phyloP scores from a whole-genome alignment of 2,329 filamentous ascomycete genomes.

The Aspergillus calidoustus region DNA sequence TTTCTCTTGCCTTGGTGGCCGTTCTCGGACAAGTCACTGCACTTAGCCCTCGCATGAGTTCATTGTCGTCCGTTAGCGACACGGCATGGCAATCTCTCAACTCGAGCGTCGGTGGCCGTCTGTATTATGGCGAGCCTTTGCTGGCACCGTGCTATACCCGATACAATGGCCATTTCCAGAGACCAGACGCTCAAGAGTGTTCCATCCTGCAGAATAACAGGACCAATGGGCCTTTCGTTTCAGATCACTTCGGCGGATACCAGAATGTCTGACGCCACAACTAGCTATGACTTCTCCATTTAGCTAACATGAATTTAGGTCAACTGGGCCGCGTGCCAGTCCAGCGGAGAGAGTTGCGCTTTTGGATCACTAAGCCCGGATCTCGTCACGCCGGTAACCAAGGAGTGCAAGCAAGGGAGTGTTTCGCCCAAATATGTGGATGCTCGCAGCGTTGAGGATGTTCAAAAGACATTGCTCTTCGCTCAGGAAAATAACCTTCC shows the following conservation, averaged over 20 bases:
- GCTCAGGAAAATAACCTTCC: constrained; percentile 9
- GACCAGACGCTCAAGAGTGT: not conserved
- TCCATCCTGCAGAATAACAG: not conserved
- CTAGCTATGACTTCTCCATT: not conserved
- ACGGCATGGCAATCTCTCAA: not conserved
- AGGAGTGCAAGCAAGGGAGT: constrained; percentile 17
- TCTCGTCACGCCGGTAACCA: not conserved
- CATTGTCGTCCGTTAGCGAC: not conserved
- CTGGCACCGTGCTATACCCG: not conserved
- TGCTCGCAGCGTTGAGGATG: constrained; percentile 14
- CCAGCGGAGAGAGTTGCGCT: constrained; percentile 13
- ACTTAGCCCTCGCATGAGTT: not conserved
- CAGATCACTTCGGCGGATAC: constrained; percentile 17
- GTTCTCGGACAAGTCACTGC: not conserved
- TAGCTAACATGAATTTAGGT: not conserved
- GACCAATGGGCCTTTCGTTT: not conserved
- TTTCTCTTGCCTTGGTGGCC: not conserved
- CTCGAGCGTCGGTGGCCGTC: not conserved
- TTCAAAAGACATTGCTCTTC: constrained; percentile 16
- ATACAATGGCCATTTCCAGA: not conserved
- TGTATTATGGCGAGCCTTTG: not conserved
- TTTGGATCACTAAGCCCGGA: not conserved
- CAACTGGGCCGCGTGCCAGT: constrained; percentile 19
- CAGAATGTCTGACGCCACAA: not conserved
- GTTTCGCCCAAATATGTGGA: constrained; percentile 19